A percentile compares a stretch with the other conserved stretches of the same genome.
These are phyloP conservation scores for Lavandula angustifolia DNA, from an alignment of 257 asterid genomes.

Conservation along the genomic window DNA sequence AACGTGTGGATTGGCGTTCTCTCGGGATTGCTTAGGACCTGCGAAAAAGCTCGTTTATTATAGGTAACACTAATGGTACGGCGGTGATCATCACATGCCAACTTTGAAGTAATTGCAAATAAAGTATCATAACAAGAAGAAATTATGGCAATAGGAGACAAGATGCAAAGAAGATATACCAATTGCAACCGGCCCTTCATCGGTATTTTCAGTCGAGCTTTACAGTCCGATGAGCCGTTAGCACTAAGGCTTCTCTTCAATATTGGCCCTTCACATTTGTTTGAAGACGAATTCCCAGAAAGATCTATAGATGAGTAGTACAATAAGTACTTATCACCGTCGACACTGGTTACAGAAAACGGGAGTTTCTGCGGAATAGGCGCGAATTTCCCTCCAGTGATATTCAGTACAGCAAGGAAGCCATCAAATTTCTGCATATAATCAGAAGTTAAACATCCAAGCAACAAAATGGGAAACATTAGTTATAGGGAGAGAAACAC, in stretches of 20 bases:
- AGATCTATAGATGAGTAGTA: constrained; percentile 87
- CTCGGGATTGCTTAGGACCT: constrained; percentile 96
- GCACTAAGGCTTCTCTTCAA: constrained; percentile 70
- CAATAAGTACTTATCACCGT: constrained; percentile 73
- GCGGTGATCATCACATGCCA: constrained; percentile 7
- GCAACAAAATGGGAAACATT: constrained; percentile 7
- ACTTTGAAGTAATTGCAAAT: constrained; percentile 1
- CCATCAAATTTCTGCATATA: constrained; percentile 81
- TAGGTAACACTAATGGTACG: constrained; percentile 5
- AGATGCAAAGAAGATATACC: constrained; percentile 47
- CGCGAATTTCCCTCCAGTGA: constrained; percentile 83
- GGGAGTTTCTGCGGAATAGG: constrained; percentile 92
- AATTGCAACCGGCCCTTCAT: constrained; percentile 86
- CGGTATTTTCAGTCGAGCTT: constrained; percentile 72
- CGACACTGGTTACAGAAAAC: constrained; percentile 79
- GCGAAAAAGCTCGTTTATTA: constrained; percentile 32
- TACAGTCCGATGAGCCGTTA: constrained; percentile 56
- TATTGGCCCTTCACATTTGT: constrained; percentile 51
- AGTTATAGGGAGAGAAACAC: constrained; percentile 3
- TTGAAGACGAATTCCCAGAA: constrained; percentile 45
- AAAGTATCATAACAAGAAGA: constrained; percentile 13
- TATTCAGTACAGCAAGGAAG: constrained; percentile 80
- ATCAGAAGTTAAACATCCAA: neutral
- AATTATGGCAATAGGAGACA: constrained; percentile 3
- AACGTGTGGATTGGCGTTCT: constrained; percentile 89